These are phyloP conservation scores for Cryphonectria japonica DNA, from an alignment of 2,329 filamentous ascomycete genomes.

Conservation along the genomic window DNA sequence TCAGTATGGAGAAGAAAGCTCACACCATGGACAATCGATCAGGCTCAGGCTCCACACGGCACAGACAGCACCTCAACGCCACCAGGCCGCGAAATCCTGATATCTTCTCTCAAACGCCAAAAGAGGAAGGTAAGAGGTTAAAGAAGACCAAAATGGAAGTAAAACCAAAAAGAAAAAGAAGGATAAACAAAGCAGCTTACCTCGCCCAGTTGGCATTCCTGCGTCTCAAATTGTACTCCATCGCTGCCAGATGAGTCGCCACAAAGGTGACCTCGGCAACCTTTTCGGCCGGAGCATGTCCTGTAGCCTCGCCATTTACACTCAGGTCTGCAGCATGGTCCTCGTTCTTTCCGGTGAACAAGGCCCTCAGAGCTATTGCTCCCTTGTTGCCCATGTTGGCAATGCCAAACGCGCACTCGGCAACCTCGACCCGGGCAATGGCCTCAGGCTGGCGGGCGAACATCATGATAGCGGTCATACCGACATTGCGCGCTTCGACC, in stretches of 20 bases:
- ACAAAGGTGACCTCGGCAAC: slow-evolving; percentile 79
- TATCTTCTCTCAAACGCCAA: slow-evolving; percentile 16
- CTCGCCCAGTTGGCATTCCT: slow-evolving; percentile 88
- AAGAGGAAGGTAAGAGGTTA: background rate
- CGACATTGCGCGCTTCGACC: slow-evolving; percentile 73
- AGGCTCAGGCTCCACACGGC: background rate
- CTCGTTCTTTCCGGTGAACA: slow-evolving; percentile 50
- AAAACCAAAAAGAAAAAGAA: no score
- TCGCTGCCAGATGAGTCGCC: slow-evolving; percentile 84
- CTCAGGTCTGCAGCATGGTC: slow-evolving; percentile 40
- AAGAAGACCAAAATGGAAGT: background rate
- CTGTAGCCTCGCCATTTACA: slow-evolving; percentile 32
- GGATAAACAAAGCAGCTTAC: slow-evolving; percentile 50
- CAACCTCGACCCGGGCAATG: slow-evolving; percentile 71
- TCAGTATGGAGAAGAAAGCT: slow-evolving; percentile 2
- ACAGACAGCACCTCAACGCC: background rate
- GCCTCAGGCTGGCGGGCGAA: slow-evolving; percentile 70
- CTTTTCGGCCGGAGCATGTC: slow-evolving; percentile 30
- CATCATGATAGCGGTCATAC: slow-evolving; percentile 88
- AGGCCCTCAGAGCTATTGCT: slow-evolving; percentile 77
- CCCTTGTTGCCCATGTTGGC: slow-evolving; percentile 96
- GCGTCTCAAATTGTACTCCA: slow-evolving; percentile 75
- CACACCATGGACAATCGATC: background rate
- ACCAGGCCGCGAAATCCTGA: background rate
- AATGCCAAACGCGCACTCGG: slow-evolving; percentile 81